phyloP scores from a whole-genome alignment of 2,329 filamentous ascomycete species.

The Ascochyta fabae region DNA sequence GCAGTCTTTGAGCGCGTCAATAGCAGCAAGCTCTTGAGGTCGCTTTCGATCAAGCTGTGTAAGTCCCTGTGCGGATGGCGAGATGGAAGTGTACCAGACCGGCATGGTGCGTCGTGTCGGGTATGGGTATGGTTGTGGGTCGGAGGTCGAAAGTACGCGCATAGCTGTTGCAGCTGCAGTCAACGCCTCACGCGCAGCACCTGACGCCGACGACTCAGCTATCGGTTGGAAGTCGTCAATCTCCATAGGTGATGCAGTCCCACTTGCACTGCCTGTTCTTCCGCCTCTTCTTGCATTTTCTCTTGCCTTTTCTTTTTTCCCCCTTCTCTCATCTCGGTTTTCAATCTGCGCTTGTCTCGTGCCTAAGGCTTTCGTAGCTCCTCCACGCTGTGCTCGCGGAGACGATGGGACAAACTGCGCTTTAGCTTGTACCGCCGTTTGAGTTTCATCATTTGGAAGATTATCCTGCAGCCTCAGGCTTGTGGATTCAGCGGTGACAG shows the following conservation, averaged over 20 bases:
- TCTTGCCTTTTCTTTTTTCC: constrained; percentile 4
- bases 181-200: neutral
- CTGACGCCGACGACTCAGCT: constrained; percentile 11
- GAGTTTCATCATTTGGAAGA: neutral
- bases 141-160: neutral
- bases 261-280: neutral
- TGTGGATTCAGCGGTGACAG: neutral
- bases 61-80: neutral
- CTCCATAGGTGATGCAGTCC: neutral
- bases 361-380: neutral
- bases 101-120: constrained; percentile 4
- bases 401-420: neutral
- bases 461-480: neutral
- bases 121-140: neutral
- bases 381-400: neutral
- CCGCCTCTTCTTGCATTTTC: neutral
- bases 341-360: neutral
- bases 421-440: neutral
- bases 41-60: constrained; percentile 20
- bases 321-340: neutral
- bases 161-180: neutral
- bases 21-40: constrained; percentile 19
- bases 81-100: constrained; percentile 25
- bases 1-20: constrained; percentile 35
- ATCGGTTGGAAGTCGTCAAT: neutral